phyloP scores from a whole-genome alignment of 148 eudicot genomes.

The Pharnaceum exiguum region DNA sequence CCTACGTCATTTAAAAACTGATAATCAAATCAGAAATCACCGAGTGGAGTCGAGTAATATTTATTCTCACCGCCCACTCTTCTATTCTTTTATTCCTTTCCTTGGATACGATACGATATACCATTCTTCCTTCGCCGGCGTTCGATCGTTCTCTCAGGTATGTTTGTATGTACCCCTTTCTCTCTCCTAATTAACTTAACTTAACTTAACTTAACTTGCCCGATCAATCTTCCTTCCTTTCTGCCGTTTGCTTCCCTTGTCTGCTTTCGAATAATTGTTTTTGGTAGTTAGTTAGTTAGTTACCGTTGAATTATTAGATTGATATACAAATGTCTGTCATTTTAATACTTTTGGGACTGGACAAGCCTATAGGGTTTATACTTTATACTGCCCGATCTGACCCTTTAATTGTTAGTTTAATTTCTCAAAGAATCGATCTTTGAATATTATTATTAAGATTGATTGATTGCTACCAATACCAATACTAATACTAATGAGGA shows the following conservation, averaged over 20 bases:
- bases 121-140: slow-evolving; percentile 36
- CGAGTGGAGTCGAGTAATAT: no score
- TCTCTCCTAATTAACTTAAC: slow-evolving; percentile 1
- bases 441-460: neutral
- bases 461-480: neutral
- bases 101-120: slow-evolving; percentile 36
- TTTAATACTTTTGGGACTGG: slow-evolving; percentile 10
- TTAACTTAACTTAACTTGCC: no score
- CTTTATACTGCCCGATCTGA: no score
- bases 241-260: slow-evolving; percentile 11
- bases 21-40: no score
- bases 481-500: slow-evolving; percentile 18
- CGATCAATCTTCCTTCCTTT: no score
- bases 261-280: slow-evolving; percentile 23
- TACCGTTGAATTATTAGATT: neutral
- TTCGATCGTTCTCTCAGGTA: slow-evolving; percentile 38
- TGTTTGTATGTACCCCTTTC: slow-evolving; percentile 2
- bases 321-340: slow-evolving; percentile 12
- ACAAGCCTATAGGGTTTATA: slow-evolving; percentile 13
- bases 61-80: neutral
- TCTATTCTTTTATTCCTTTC: slow-evolving; percentile 28
- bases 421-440: slow-evolving; percentile 6
- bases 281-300: neutral
- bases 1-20: no score
- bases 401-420: slow-evolving; percentile 9